Evolutionary conservation across 768 basidiomycete species (phyloP).

Genomic region (Trametes cubensis): DNA sequence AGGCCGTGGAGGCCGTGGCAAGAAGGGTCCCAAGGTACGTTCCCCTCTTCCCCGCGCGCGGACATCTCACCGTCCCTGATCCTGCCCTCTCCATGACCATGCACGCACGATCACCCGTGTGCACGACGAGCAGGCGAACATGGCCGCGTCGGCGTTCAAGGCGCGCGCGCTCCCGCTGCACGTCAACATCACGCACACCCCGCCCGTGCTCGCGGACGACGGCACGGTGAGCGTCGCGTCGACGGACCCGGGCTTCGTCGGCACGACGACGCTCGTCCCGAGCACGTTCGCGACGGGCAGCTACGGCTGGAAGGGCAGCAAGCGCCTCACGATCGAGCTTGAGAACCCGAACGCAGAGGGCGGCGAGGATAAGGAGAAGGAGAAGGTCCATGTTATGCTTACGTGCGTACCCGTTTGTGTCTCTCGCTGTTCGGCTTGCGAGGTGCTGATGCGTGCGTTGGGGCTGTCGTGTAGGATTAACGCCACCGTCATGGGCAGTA

Average conservation of each 20-base stretch:
- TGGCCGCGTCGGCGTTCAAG: slow-evolving; percentile 58
- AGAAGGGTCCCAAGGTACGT: slow-evolving; percentile 52
- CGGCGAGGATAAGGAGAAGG: slow-evolving; percentile 48
- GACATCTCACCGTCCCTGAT: background rate
- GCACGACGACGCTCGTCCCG: slow-evolving; percentile 56
- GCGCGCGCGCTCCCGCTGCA: slow-evolving; percentile 71
- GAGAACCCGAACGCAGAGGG: slow-evolving; percentile 43
- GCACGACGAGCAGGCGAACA: slow-evolving; percentile 39
- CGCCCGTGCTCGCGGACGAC: slow-evolving; percentile 45
- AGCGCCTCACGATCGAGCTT: slow-evolving; percentile 67
- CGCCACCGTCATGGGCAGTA: slow-evolving; percentile 75
- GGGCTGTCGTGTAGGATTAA: slow-evolving; percentile 55
- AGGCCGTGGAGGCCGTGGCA: slow-evolving; percentile 40
- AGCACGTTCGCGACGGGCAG: slow-evolving; percentile 72
- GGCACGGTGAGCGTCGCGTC: slow-evolving; percentile 38
- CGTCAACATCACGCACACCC: slow-evolving; percentile 66
- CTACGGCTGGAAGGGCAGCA: slow-evolving; percentile 84
- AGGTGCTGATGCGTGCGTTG: background rate
- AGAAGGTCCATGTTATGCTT: slow-evolving; percentile 73
- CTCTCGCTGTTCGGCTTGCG: background rate
- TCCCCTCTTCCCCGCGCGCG: slow-evolving; percentile 7
- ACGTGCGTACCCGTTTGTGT: slow-evolving; percentile 51
- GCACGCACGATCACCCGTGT: background rate
- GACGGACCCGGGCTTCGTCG: slow-evolving; percentile 64
- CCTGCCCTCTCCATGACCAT: background rate